Conservation (phyloP, 441 rosid species). For the Pelargonium cotyledonis region DNA sequence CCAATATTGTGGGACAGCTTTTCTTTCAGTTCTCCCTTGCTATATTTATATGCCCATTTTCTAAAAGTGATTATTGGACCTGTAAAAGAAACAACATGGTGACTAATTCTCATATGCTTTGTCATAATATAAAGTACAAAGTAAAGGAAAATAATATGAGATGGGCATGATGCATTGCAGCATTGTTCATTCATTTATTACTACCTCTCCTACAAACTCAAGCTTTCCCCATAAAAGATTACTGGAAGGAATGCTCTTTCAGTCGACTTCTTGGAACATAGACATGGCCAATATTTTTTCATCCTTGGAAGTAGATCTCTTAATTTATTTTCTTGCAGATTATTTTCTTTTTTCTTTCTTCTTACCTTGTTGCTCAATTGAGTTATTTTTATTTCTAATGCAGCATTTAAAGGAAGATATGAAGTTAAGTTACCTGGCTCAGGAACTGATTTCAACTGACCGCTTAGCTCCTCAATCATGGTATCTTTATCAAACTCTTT, state of each 20-base stretch:
- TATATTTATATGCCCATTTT: neutral
- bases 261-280: too few relatives aligned
- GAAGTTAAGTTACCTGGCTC: conserved; percentile 94
- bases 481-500: conserved; percentile 34
- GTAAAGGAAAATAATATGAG: too few relatives aligned
- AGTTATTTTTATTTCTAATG: conserved; percentile 19
- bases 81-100: too few relatives aligned
- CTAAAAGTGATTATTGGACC: too few relatives aligned
- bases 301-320: neutral
- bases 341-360: conserved; percentile 5
- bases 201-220: too few relatives aligned
- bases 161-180: too few relatives aligned
- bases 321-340: neutral
- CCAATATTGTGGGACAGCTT: neutral
- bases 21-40: neutral
- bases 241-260: too few relatives aligned
- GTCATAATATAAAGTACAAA: too few relatives aligned
- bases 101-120: too few relatives aligned
- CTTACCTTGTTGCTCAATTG: conserved; percentile 10
- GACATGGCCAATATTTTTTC: too few relatives aligned
- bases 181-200: too few relatives aligned
- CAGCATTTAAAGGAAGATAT: conserved; percentile 99
- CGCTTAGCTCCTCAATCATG: conserved; percentile 97
- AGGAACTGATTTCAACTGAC: conserved; percentile 80
- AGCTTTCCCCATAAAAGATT: too few relatives aligned